A percentile compares a stretch with the other conserved stretches of the same genome.
Evolutionary conservation across 441 rosid species (phyloP).

Genomic region (Erodium trifolium): DNA sequence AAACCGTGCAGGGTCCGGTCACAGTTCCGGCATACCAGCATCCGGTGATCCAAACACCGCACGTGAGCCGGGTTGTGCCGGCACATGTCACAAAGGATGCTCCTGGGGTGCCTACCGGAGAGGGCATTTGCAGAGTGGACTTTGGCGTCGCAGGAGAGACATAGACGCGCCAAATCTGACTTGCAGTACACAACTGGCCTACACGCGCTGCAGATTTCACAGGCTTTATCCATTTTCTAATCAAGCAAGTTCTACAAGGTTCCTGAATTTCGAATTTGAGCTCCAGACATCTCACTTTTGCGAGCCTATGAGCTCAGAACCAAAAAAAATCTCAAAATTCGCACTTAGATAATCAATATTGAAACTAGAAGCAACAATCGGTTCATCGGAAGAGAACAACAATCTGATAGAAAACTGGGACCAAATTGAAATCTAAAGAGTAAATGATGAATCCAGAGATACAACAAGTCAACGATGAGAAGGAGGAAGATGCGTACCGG

Average conservation of each 20-base stretch:
- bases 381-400: not conserved
- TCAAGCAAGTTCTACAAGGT: not conserved
- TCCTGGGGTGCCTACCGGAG: conserved; percentile 64
- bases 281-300: not conserved
- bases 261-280: not conserved
- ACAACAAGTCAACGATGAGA: not conserved
- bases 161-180: conserved; percentile 73
- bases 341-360: not conserved
- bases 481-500: conserved; percentile 2
- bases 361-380: not conserved
- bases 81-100: conserved; percentile 62
- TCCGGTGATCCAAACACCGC: conserved; percentile 33
- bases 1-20: conserved; percentile 41
- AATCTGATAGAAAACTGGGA: not conserved
- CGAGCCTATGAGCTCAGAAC: too few species aligned
- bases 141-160: conserved; percentile 74
- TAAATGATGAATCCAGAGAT: not conserved
- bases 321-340: not conserved
- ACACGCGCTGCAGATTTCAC: conserved; percentile 61
- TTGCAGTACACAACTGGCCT: conserved; percentile 71
- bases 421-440: not conserved
- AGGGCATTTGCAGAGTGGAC: conserved; percentile 90
- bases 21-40: conserved; percentile 58
- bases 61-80: conserved; percentile 16
- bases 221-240: conserved; percentile 54